Evolutionary conservation across 139 green algal genomes (phyloP), one percentile per base, ranked within the genome.

Genomic region (Chlorella sp.): DNA sequence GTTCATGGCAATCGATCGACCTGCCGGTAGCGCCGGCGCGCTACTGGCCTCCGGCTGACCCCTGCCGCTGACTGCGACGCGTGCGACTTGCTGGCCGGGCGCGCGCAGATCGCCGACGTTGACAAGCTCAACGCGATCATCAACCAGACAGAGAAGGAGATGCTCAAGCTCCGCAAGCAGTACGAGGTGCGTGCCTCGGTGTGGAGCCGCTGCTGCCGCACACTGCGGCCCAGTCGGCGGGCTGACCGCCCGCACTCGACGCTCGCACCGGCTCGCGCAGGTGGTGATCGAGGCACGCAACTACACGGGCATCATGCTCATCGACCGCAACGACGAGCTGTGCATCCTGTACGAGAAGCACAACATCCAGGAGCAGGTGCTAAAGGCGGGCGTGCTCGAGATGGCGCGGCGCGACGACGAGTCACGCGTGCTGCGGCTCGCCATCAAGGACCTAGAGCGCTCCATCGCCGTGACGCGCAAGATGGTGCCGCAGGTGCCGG

Each of bases 241-340:
- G n/a, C n/a, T n/a, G n/a, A n/a, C n/a, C n/a, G n/a, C n/a, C n/a
- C n/a, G n/a, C n/a, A n/a, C n/a, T n/a, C n/a, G n/a, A n/a, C n/a
- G n/a, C 20, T 14, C 49, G 20, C 49, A 59, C n/a, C n/a, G n/a
- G n/a, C n/a, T n/a, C 59, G n/a, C 27, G 30, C 65, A 72, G 67
- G n/a, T 76, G 2, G 76, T 87, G 23, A 74, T 90, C n/a, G 82
- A 90, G 75, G 71, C 62, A 14, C 78, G 88, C 1, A 91, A 89
- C 69, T 77, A 71, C 49, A 72, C 72, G 2, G 85, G 85, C 55
- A 80, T 91, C 75, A 86, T 85, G 72, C 77, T 94, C 31, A 91
- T 96, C 36, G 90, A 93, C 68, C 86, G 90, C 33, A 92, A 92
- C 72, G 89, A 95, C 67, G 91, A 96, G 86, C 82, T 96, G 72